Base-by-base conservation (phyloP, 2,329 filamentous ascomycete genomes). In the Calonectria pauciramosa region DNA sequence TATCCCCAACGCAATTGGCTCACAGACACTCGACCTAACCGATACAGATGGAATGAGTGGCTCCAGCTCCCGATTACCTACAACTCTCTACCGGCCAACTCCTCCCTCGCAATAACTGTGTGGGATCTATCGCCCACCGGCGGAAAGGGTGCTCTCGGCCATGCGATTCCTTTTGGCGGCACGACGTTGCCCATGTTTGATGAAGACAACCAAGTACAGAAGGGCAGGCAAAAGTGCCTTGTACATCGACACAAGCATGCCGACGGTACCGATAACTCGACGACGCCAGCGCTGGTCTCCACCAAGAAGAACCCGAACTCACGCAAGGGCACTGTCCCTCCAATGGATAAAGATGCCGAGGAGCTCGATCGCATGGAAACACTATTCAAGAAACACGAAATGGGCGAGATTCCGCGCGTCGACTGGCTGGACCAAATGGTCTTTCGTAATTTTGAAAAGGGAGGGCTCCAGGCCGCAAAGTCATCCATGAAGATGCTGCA, bases 351-450 rank as follows among this genome's bases (percentile, higher is more conserved):
- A 79, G 92, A 97, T 74, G 87, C 87, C n/a, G 93, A 95, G 68
- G 97, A 99, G 85, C 90, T 98, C 75, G 96, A 98, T 80, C 90
- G 97, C 23, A 90, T 99, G 79, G 96, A 99, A 82, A 93, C 92
- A 69, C 85, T 99, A 28, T 94, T 99, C 83, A 99, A 99, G 86
- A 98, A 98, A 85, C 97, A 99, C 82, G 97, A 99, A 83, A 97
- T 98, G 94, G 96, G 96, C 23, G 97, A 99, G 83, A 96, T 99
- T 32, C 93, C 95, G 0, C 92, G 96, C 20, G 94, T 98, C 63
- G 95, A 97, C 80, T 99, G 97, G 97, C 90, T 99, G 54, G 97
- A 99, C 84, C 95, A 97, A 81, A 90, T 99, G 80, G 96, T 98
- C 3, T 99, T 98, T 83, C 93, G 96, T 51, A 94, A 94, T 67